Base-by-base conservation (phyloP, 208 protist genomes). In the Acanthamoeba sp. region DNA sequence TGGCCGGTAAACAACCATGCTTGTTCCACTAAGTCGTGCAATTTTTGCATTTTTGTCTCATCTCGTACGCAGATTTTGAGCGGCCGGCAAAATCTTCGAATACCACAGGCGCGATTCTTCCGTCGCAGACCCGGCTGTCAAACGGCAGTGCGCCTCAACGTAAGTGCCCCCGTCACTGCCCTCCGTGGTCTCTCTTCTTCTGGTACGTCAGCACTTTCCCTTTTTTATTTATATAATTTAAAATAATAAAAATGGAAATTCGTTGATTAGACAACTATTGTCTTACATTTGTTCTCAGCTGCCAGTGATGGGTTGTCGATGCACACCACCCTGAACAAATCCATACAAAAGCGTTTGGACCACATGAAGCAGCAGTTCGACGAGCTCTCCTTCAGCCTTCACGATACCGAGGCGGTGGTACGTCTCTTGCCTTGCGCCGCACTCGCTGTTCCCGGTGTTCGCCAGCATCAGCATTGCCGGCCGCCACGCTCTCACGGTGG, bases 351-450 rank as follows among this genome's bases (percentile, higher is more conserved):
- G 59, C 59, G 59, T 5, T 12, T 66, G 59, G 59, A 66, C 9
- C n/a, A 66, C 59, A 34, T 66, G 59, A 66, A 66, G 59, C 59
- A 66, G 14, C 59, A 66, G 59, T 66, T 66, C 29, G 59, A n/a
- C 2, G 59, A 66, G 5, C 59, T 66, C n/a, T 66, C 59, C 59
- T 3, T 5, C 29, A n/a, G 9, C n/a, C 59, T 66, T 7, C n/a
- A 66, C n/a, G 34, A 3, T n/a, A 34, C 9, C 29, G 59, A 34
- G 1, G 29, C 29, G 59, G 59, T 66, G n/a, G n/a, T n/a, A n/a
- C n/a, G n/a, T n/a, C n/a, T n/a, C n/a, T n/a, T n/a, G n/a, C n/a
- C n/a, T n/a, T n/a, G n/a, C n/a, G n/a, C n/a, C n/a, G n/a, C n/a
- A n/a, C n/a, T n/a, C n/a, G n/a, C n/a, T n/a, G n/a, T n/a, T n/a